These are phyloP conservation scores for Effrenium voratum DNA, from an alignment of 73 alveolate species.

Conservation along the genomic window DNA sequence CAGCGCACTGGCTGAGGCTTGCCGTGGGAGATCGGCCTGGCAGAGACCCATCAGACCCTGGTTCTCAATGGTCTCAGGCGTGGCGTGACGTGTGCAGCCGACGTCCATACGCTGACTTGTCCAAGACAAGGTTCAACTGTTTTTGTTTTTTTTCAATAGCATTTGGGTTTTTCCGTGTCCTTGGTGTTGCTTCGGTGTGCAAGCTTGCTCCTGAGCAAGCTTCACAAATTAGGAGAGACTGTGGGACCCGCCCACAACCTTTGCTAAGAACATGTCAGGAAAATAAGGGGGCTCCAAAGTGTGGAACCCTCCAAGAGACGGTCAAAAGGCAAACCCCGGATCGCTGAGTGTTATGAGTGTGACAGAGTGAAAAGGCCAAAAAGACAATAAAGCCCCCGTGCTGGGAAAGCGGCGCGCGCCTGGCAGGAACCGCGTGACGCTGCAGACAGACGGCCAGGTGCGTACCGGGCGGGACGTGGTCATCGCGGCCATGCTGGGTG, in stretches of 20 bases:
- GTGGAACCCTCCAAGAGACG: too few relatives aligned
- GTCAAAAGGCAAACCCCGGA: too few relatives aligned
- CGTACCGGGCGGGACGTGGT: constrained; percentile 94
- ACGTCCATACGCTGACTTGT: not conserved
- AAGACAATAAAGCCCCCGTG: not conserved
- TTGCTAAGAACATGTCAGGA: too few relatives aligned
- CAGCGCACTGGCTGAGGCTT: constrained; percentile 37
- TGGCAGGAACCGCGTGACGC: constrained; percentile 74
- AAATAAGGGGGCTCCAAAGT: not conserved
- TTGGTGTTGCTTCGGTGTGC: not conserved
- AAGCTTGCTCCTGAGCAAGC: too few relatives aligned
- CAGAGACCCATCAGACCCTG: constrained; percentile 94
- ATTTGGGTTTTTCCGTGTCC: not conserved
- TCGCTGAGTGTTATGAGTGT: too few relatives aligned
- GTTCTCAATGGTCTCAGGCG: constrained; percentile 77
- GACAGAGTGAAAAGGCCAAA: too few relatives aligned
- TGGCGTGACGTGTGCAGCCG: not conserved
- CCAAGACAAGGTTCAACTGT: not conserved
- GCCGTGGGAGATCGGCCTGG: constrained; percentile 94
- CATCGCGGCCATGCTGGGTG: constrained; percentile 94
- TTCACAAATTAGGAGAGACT: too few relatives aligned
- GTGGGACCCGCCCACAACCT: too few relatives aligned
- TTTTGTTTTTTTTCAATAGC: too few relatives aligned
- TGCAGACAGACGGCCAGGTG: constrained; percentile 94
- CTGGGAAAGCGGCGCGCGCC: not conserved